These are phyloP conservation scores for Rheum nobile DNA, from an alignment of 148 eudicot genomes.

Conservation along the genomic window DNA sequence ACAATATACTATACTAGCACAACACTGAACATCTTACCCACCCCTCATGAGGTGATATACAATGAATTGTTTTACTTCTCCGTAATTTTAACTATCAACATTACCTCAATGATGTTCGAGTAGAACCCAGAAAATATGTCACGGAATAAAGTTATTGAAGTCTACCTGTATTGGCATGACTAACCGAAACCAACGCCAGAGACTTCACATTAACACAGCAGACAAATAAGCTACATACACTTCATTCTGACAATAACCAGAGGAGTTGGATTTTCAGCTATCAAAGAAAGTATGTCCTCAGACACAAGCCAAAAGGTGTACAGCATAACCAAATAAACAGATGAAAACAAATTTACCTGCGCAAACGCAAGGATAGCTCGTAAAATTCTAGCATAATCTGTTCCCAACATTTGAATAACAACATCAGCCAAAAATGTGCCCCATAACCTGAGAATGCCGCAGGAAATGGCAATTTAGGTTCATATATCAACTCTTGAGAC, in stretches of 20 bases:
- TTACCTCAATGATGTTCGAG: neutral
- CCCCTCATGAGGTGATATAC: neutral
- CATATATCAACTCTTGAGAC: neutral
- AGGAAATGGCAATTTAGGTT: neutral
- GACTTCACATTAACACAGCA: neutral
- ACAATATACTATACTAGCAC: neutral
- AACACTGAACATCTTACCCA: neutral
- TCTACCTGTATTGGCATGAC: neutral
- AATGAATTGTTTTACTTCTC: neutral
- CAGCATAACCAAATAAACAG: neutral
- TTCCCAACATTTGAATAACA: slow-evolving; percentile 92
- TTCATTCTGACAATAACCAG: neutral
- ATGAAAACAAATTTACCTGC: slow-evolving; percentile 41
- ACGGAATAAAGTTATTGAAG: neutral
- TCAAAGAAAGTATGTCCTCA: neutral
- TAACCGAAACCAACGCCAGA: neutral
- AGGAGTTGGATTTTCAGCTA: neutral
- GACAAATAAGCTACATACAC: neutral
- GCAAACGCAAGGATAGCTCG: slow-evolving; percentile 88
- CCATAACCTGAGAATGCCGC: slow-evolving; percentile 54
- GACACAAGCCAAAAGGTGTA: neutral
- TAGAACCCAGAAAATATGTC: neutral
- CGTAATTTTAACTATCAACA: neutral
- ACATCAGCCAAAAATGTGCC: slow-evolving; percentile 86
- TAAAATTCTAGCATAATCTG: slow-evolving; percentile 89